Evolutionary conservation across 1,139 yeast species (phyloP).

Genomic region (Taphrina flavorubra): DNA sequence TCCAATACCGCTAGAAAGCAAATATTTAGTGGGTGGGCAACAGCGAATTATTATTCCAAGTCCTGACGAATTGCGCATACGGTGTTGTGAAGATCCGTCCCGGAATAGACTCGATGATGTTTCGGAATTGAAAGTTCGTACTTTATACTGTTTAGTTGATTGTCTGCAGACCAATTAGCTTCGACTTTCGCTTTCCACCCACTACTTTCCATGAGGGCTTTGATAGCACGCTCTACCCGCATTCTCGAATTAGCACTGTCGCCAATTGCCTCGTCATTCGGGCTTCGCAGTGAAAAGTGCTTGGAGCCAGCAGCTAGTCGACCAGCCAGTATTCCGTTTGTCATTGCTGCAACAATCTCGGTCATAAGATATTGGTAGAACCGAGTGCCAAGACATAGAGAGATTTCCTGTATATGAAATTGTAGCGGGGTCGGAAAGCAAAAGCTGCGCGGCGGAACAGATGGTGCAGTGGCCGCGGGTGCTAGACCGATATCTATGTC

Average conservation of each 20-base stretch:
- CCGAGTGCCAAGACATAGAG: neutral
- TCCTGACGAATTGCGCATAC: slow-evolving; percentile 1
- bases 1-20: too few relatives aligned
- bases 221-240: slow-evolving; percentile 3
- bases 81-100: neutral
- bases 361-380: slow-evolving; percentile 1
- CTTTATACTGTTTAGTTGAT: slow-evolving; percentile 2
- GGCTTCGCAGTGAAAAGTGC: neutral
- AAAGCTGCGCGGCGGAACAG: neutral
- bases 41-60: neutral
- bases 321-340: neutral
- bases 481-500: neutral
- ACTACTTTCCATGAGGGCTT: neutral
- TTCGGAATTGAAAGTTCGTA: slow-evolving; percentile 15
- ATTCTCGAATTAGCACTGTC: neutral
- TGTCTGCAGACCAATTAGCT: neutral
- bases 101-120: slow-evolving; percentile 6
- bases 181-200: slow-evolving; percentile 19
- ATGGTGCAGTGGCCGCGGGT: neutral
- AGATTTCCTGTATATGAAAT: neutral
- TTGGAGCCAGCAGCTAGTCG: neutral
- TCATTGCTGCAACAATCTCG: neutral
- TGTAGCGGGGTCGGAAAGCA: slow-evolving; percentile 2
- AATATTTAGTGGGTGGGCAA: too few relatives aligned
- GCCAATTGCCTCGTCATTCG: neutral